Percentiles rank a stretch among this genome's conserved stretches.
Evolutionary conservation across 1,284 basidiomycete genomes (phyloP).

Genomic region (Clitocybe nebularis): DNA sequence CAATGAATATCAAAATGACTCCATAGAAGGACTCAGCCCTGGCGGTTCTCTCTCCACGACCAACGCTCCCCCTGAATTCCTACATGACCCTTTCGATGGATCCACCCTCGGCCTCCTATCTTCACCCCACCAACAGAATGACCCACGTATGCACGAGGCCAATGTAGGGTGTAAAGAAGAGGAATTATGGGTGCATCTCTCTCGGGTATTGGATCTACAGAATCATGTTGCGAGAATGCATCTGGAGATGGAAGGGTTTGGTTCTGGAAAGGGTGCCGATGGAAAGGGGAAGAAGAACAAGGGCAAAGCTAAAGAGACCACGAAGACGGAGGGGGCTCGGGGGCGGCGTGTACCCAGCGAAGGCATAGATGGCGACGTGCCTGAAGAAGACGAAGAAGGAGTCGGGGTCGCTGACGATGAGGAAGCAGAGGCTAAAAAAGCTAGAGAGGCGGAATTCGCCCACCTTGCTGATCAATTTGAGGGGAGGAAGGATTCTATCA

Average conservation of each 20-base stretch:
- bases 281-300: conserved; percentile 31
- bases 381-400: conserved; percentile 39
- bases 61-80: conserved; percentile 21
- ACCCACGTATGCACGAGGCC: not conserved
- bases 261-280: conserved; percentile 24
- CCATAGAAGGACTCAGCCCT: conserved; percentile 1
- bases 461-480: conserved; percentile 62
- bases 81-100: conserved; percentile 53
- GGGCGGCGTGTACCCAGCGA: conserved; percentile 10
- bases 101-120: conserved; percentile 36
- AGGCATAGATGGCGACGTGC: conserved; percentile 10
- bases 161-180: conserved; percentile 36
- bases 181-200: conserved; percentile 62
- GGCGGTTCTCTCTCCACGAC: conserved; percentile 1
- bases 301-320: conserved; percentile 11
- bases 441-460: conserved; percentile 62
- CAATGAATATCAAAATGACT: conserved; percentile 2
- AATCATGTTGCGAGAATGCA: conserved; percentile 68
- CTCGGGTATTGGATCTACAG: conserved; percentile 62
- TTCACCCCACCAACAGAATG: conserved; percentile 16
- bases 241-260: conserved; percentile 66
- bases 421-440: conserved; percentile 39
- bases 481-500: conserved; percentile 61
- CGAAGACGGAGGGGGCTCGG: conserved; percentile 10
- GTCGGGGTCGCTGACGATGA: conserved; percentile 42